Evolutionary conservation across 169 alveolate species (phyloP).

Genomic region (Plasmodium blacklocki): DNA sequence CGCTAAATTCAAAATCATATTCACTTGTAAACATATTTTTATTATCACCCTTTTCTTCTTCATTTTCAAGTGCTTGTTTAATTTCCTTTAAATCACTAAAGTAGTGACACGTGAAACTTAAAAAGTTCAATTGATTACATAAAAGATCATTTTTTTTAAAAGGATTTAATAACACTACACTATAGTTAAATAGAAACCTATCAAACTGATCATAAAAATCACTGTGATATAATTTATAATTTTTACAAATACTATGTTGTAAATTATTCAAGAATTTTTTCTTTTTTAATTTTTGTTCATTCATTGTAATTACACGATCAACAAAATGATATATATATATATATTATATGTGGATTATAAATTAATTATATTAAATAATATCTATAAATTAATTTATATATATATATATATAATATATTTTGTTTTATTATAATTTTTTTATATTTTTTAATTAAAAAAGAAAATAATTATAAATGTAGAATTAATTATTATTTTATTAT

Average conservation of each 20-base stretch:
- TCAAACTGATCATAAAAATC: constrained; percentile 68
- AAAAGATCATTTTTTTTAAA: constrained; percentile 49
- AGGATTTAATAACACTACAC: constrained; percentile 47
- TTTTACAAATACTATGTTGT: constrained; percentile 42
- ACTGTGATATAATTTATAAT: background rate
- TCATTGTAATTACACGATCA: constrained; percentile 7
- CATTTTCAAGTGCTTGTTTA: background rate
- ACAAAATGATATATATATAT: background rate
- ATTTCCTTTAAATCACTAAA: constrained; percentile 1
- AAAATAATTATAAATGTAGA: no score
- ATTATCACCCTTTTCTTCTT: background rate
- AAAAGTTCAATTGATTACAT: constrained; percentile 33
- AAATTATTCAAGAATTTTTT: constrained; percentile 31
- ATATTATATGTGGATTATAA: background rate
- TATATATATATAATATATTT: background rate
- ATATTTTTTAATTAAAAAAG: no score
- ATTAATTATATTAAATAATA: no score
- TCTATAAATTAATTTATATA: background rate
- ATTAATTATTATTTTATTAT: no score
- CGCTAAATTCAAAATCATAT: background rate
- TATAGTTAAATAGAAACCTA: constrained; percentile 49
- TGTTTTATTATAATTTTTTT: no score
- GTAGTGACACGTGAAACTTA: constrained; percentile 37
- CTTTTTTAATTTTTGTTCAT: constrained; percentile 28
- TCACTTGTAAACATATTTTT: background rate